Conservation (phyloP, 2,329 filamentous ascomycete species). For the Cladosporium cucumerinum region DNA sequence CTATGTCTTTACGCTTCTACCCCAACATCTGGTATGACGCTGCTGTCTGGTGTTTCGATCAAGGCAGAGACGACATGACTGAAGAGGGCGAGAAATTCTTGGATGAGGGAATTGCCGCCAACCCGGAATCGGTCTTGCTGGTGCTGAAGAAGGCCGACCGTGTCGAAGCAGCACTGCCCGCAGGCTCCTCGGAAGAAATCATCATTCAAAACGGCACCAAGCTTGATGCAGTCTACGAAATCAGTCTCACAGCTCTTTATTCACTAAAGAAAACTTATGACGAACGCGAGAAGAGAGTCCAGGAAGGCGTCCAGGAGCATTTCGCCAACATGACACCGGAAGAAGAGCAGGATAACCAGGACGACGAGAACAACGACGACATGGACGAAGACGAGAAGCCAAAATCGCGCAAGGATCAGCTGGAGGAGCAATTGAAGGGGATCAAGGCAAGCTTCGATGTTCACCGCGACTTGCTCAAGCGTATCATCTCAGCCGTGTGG, state of each 20-base stretch:
- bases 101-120: conserved; percentile 76
- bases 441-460: conserved; percentile 64
- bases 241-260: conserved; percentile 82
- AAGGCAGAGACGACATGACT: conserved; percentile 57
- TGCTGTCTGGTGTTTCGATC: conserved; percentile 85
- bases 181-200: conserved; percentile 66
- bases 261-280: conserved; percentile 71
- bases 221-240: conserved; percentile 79
- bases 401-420: conserved; percentile 50
- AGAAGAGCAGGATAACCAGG: conserved; percentile 39
- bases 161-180: conserved; percentile 72
- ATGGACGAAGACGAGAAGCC: conserved; percentile 52
- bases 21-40: conserved; percentile 95
- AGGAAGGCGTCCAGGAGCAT: conserved; percentile 54
- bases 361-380: conserved; percentile 50
- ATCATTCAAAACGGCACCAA: conserved; percentile 63
- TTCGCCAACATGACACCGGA: conserved; percentile 46
- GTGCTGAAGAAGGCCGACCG: conserved; percentile 87
- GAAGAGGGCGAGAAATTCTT: conserved; percentile 73
- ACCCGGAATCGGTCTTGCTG: conserved; percentile 88
- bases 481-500: conserved; percentile 89
- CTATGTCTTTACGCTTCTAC: conserved; percentile 92
- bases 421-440: conserved; percentile 54
- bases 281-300: conserved; percentile 61
- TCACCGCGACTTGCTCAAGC: conserved; percentile 73